A percentile compares a stretch with the other conserved stretches of the same genome.
phyloP scores from a whole-genome alignment of 139 green algal genomes.

The Volvox africanus region DNA sequence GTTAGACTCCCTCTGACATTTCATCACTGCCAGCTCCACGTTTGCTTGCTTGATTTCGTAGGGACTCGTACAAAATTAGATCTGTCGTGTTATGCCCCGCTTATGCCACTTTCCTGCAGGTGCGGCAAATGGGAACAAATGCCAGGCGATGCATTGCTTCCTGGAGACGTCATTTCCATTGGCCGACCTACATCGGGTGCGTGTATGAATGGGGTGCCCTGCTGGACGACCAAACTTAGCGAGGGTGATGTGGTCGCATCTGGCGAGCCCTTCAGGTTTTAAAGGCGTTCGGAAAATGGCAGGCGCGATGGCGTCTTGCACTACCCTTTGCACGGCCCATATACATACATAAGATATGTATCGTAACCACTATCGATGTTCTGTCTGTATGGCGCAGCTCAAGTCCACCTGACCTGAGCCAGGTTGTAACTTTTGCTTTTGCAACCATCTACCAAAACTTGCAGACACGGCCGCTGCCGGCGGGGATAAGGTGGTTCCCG shows the following conservation, averaged over 20 bases:
- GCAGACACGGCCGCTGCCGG: constrained; percentile 28
- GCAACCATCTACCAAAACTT: neutral
- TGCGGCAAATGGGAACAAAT: constrained; percentile 65
- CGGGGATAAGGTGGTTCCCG: constrained; percentile 79
- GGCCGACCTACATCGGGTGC: constrained; percentile 53
- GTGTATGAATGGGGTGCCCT: neutral
- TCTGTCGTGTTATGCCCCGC: too few species aligned
- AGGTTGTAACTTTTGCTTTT: neutral
- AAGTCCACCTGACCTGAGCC: neutral
- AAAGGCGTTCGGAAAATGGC: too few species aligned
- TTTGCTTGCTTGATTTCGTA: too few species aligned
- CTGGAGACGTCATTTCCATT: constrained; percentile 97
- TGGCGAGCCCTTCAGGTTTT: too few species aligned
- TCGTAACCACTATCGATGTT: too few species aligned
- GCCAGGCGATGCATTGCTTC: constrained; percentile 87
- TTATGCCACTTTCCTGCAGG: neutral
- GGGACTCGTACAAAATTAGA: too few species aligned
- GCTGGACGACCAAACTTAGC: neutral
- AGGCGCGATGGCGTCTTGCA: too few species aligned
- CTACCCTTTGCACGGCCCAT: too few species aligned
- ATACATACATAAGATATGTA: neutral
- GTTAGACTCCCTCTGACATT: too few species aligned
- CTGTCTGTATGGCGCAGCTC: neutral
- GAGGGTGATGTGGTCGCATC: too few species aligned
- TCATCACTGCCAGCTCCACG: too few species aligned